Conservation (phyloP, 2,329 filamentous ascomycete species). For the Paecilomyces variotii region DNA sequence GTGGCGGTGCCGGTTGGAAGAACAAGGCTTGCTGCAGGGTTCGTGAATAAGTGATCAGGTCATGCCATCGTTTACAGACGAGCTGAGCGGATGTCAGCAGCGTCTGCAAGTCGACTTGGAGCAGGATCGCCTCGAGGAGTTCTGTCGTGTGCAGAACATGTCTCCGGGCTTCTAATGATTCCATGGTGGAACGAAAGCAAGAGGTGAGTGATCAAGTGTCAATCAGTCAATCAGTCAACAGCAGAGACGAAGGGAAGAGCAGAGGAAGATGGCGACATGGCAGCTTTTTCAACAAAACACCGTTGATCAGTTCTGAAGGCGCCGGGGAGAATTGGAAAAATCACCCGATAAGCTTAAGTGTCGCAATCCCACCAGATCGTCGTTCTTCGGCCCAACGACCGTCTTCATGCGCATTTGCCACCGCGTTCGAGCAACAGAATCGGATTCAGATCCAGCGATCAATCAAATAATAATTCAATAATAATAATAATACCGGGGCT, state of each 20-base stretch:
- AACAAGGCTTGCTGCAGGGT: not conserved
- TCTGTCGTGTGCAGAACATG: constrained; percentile 7
- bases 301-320: not conserved
- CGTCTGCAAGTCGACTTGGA: constrained; percentile 8
- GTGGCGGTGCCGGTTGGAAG: not conserved
- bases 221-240: not conserved
- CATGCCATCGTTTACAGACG: constrained; percentile 6
- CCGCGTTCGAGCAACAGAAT: not conserved
- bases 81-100: constrained; percentile 9
- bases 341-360: not conserved
- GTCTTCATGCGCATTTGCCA: not conserved
- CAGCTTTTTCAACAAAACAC: not conserved
- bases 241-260: no score
- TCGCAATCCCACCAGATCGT: not conserved
- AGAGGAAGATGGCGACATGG: not conserved
- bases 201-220: not conserved
- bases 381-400: not conserved
- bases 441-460: not conserved
- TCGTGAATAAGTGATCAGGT: not conserved
- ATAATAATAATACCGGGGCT: not conserved
- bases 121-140: constrained; percentile 12
- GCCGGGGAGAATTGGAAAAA: not conserved
- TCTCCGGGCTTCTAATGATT: not conserved
- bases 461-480: not conserved
- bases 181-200: not conserved